These are phyloP conservation scores for Solanum lignicaule DNA, from an alignment of 257 asterid genomes.

Conservation along the genomic window DNA sequence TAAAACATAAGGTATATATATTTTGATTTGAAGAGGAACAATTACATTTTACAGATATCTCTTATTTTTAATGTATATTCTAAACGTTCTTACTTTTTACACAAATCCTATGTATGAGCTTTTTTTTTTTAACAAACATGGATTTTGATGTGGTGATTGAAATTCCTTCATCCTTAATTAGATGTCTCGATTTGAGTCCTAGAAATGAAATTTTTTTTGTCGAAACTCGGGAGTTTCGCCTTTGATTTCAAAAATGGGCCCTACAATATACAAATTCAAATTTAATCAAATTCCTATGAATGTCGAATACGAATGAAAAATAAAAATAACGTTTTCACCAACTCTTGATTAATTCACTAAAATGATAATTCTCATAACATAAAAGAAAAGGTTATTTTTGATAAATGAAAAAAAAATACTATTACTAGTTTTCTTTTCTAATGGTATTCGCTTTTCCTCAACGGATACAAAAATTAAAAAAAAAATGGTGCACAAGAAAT, in stretches of 20 bases:
- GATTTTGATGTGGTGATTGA: too few relatives aligned
- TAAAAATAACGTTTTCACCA: neutral
- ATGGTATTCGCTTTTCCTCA: neutral
- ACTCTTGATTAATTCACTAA: neutral
- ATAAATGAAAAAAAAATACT: neutral
- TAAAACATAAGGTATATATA: neutral
- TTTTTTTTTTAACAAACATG: too few relatives aligned
- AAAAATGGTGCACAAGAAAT: neutral
- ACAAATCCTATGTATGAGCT: neutral
- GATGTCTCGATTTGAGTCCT: too few relatives aligned
- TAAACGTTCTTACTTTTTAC: neutral
- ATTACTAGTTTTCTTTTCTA: neutral
- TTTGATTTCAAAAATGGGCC: too few relatives aligned
- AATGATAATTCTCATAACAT: neutral
- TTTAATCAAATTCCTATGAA: neutral
- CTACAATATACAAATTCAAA: neutral
- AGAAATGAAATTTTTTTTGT: neutral
- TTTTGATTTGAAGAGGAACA: neutral
- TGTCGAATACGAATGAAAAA: neutral
- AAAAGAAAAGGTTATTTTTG: neutral
- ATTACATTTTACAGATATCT: neutral
- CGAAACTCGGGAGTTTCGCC: too few relatives aligned
- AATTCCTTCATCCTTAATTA: too few relatives aligned
- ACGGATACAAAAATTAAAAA: neutral
- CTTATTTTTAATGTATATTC: neutral